These are phyloP conservation scores for Royoungia palumana DNA, from an alignment of 768 basidiomycete species.

Conservation along the genomic window DNA sequence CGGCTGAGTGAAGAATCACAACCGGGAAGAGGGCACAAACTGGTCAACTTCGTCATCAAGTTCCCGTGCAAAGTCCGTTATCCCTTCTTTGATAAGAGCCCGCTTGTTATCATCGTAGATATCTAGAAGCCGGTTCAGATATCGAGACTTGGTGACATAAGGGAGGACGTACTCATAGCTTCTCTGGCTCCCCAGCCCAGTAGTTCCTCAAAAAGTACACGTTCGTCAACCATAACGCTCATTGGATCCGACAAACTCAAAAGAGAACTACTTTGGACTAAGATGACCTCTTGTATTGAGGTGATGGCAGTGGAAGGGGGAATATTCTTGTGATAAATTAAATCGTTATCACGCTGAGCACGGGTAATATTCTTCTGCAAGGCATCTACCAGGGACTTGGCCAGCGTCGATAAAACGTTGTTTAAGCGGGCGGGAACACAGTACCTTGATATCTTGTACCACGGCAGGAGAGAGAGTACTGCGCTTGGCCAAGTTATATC, in stretches of 20 bases:
- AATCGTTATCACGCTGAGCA: slow-evolving; percentile 87
- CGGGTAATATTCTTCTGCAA: slow-evolving; percentile 64
- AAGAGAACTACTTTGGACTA: slow-evolving; percentile 61
- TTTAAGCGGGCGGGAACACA: neutral
- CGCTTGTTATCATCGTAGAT: slow-evolving; percentile 85
- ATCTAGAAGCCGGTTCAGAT: slow-evolving; percentile 38
- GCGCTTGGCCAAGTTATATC: slow-evolving; percentile 62
- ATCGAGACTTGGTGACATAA: neutral
- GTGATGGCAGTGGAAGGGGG: slow-evolving; percentile 70
- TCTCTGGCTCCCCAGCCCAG: slow-evolving; percentile 84
- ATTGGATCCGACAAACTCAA: slow-evolving; percentile 57
- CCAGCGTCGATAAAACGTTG: neutral
- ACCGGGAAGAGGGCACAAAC: slow-evolving; percentile 38
- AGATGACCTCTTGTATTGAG: slow-evolving; percentile 56
- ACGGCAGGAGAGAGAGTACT: slow-evolving; percentile 61
- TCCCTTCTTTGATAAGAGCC: slow-evolving; percentile 63
- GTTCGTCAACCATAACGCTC: slow-evolving; percentile 48
- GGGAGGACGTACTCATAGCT: slow-evolving; percentile 67
- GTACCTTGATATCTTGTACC: slow-evolving; percentile 75
- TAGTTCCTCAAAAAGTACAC: slow-evolving; percentile 68
- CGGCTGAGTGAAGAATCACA: slow-evolving; percentile 2
- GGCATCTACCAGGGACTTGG: slow-evolving; percentile 71
- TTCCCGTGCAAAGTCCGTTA: slow-evolving; percentile 57
- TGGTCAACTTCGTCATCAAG: slow-evolving; percentile 58
- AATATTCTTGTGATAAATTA: slow-evolving; percentile 90